Evolutionary conservation across 2,329 filamentous ascomycete species (phyloP), one percentile per base, ranked within the genome.

Genomic region (Botrytis aclada): DNA sequence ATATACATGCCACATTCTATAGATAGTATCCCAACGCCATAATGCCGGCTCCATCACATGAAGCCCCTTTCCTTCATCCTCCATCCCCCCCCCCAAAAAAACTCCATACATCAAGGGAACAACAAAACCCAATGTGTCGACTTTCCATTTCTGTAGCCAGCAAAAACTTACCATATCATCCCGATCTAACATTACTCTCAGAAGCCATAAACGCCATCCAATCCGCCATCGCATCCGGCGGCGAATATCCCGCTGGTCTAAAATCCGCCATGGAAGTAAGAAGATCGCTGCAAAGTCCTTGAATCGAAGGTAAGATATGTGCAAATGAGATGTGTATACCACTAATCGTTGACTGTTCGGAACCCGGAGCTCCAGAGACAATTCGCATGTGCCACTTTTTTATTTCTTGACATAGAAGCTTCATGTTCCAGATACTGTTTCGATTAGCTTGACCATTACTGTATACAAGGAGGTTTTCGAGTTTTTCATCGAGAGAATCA

Each of bases 401-500:
- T 32, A 62, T 41, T 45, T 70, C 69, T 18, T 70, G 54, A 1
- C 29, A 62, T 29, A 51, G 25, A 10, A 70, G 54, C 14, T 62
- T 70, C 16, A 70, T 37, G 32, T 70, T 61, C 32, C 20, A 70
- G 32, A 63, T 16, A 43, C 25, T 63, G 16, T 47, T 51, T 37
- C 43, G 32, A n/a, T 63, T 41, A 12, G n/a, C 20, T 14, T 62
- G 69, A 2, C 69, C 69, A 41, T 63, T 37, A 4, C 16, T 22
- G 32, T 62, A 70, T 8, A 41, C 4, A 32, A 70, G 39, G 29
- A 70, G 29, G 3, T 18, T n/a, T 5, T n/a, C 58, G 4, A 74
- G 29, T 41, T 76, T 75, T 3, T 51, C 60, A 9, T 74, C 71
- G 9, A 79, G n/a, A 3, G 67, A 43, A 32, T 76, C 66, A 22